A percentile compares a stretch with the other conserved stretches of the same genome.
phyloP scores from a whole-genome alignment of 2,329 filamentous ascomycete genomes.

The Fusarium sp. region DNA sequence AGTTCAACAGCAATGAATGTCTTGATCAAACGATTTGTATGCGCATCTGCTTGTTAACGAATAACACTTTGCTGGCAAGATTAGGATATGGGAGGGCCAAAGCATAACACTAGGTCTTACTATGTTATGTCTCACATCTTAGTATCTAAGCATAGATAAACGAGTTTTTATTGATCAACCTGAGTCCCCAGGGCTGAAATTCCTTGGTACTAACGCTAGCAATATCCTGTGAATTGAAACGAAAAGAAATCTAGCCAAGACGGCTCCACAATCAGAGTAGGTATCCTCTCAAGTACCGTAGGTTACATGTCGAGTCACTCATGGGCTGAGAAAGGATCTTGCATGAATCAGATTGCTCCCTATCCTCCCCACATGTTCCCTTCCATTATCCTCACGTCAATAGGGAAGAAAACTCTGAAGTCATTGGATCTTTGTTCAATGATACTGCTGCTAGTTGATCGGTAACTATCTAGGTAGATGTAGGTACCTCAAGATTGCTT shows the following conservation, averaged over 20 bases:
- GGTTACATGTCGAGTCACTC: not conserved
- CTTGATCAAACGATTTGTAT: not conserved
- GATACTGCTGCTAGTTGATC: not conserved
- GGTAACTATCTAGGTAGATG: not conserved
- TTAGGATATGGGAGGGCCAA: not conserved
- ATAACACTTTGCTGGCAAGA: not conserved
- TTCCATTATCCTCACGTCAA: not conserved
- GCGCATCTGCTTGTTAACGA: not conserved
- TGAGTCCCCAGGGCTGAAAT: not conserved
- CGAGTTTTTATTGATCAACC: not conserved
- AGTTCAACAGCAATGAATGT: not conserved
- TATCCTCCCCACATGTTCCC: not conserved
- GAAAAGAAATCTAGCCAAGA: not conserved
- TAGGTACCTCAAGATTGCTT: not conserved
- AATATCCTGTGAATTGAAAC: not conserved
- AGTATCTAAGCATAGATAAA: not conserved
- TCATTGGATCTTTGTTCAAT: not conserved
- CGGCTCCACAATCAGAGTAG: not conserved
- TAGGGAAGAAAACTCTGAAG: not conserved
- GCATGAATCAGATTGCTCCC: not conserved
- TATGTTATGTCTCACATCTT: not conserved
- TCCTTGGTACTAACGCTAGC: not conserved
- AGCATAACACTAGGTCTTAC: not conserved
- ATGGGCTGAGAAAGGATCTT: not conserved
- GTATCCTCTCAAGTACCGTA: not conserved